These are phyloP conservation scores for Chrysosporium keratinophilum DNA, from an alignment of 2,329 filamentous ascomycete species.

Conservation along the genomic window DNA sequence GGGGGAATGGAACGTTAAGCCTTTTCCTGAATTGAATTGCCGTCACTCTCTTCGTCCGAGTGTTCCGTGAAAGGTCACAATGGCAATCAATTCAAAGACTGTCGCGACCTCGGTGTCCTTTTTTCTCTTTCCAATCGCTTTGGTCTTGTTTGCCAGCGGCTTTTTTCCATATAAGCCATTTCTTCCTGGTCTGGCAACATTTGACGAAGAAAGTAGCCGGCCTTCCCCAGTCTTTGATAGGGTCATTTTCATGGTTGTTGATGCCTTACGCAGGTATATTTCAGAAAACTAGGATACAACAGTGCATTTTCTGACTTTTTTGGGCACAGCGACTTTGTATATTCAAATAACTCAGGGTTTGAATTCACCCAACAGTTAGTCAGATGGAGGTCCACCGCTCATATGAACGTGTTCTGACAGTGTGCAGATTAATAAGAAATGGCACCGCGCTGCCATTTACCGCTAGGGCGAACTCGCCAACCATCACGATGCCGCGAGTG, in stretches of 20 bases:
- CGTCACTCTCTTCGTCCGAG: background rate
- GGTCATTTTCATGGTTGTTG: slow-evolving; percentile 93
- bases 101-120: slow-evolving; percentile 49
- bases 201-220: slow-evolving; percentile 40
- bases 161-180: slow-evolving; percentile 99
- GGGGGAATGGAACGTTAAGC: background rate
- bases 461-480: slow-evolving; percentile 89
- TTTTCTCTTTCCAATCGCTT: slow-evolving; percentile 62
- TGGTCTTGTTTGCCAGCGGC: slow-evolving; percentile 69
- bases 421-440: slow-evolving; percentile 62
- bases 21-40: background rate
- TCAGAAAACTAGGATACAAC: background rate
- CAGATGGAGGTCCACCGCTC: slow-evolving; percentile 8
- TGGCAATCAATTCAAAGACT: background rate
- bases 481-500: slow-evolving; percentile 94
- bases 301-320: slow-evolving; percentile 1
- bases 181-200: slow-evolving; percentile 69
- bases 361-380: slow-evolving; percentile 71
- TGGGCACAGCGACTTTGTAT: slow-evolving; percentile 74
- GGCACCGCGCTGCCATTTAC: slow-evolving; percentile 86
- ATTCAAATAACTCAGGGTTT: slow-evolving; percentile 68
- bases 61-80: background rate
- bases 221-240: slow-evolving; percentile 70
- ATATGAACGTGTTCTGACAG: slow-evolving; percentile 12
- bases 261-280: slow-evolving; percentile 73